Percentiles rank a stretch among this genome's conserved stretches.
phyloP scores from a whole-genome alignment of 2,329 filamentous ascomycete genomes.

The Xylariales sp. region DNA sequence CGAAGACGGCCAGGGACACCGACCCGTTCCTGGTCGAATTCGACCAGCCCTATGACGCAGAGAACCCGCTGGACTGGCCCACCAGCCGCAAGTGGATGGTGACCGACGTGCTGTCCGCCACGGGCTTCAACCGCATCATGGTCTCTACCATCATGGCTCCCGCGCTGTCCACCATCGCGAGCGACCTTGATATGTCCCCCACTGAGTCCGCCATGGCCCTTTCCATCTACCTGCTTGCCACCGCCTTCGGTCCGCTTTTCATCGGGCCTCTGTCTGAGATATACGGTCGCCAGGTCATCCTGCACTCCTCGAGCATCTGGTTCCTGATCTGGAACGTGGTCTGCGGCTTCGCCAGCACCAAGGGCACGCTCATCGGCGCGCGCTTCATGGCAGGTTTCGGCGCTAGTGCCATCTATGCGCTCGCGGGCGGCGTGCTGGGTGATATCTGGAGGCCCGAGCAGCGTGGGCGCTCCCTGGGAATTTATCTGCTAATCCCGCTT shows the following conservation, averaged over 20 bases:
- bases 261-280: constrained; percentile 4
- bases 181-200: constrained; percentile 45
- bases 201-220: constrained; percentile 42
- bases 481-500: constrained; percentile 34
- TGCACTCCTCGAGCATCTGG: constrained; percentile 40
- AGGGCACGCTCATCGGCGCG: constrained; percentile 35
- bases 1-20: too few species aligned
- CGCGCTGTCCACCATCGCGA: constrained; percentile 41
- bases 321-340: constrained; percentile 46
- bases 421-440: constrained; percentile 41
- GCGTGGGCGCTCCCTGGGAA: constrained; percentile 34
- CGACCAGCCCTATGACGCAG: constrained; percentile 21
- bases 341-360: constrained; percentile 35
- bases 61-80: constrained; percentile 36
- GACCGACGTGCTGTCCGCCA: constrained; percentile 42
- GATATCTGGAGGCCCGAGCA: constrained; percentile 43
- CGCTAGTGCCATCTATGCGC: constrained; percentile 38
- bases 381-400: constrained; percentile 45
- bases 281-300: constrained; percentile 29
- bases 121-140: constrained; percentile 47
- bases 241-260: constrained; percentile 42
- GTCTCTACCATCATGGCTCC: constrained; percentile 50
- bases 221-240: constrained; percentile 46
- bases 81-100: constrained; percentile 40
- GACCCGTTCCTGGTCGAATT: constrained; percentile 16